Percentiles rank a stretch among this genome's conserved stretches.
Evolutionary conservation across 495 filamentous ascomycete genomes (phyloP).

Genomic region (Glarea lozoyensis): DNA sequence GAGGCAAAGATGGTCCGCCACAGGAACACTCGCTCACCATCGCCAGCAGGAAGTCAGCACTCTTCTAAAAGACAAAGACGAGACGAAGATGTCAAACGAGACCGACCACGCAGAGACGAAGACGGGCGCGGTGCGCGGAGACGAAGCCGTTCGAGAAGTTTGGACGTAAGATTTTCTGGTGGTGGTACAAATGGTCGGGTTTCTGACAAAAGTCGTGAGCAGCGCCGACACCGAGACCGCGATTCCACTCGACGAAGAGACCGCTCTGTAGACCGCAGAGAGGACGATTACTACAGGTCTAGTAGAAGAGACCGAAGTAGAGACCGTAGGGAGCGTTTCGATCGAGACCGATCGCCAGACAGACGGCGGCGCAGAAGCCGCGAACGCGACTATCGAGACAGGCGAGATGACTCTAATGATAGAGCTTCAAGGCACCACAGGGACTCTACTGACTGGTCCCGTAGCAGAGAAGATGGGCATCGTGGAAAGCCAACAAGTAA

Average conservation of each 20-base stretch:
- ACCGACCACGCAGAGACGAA: conserved; percentile 33
- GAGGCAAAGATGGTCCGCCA: conserved; percentile 75
- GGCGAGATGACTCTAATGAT: conserved; percentile 76
- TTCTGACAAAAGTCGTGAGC: conserved; percentile 23
- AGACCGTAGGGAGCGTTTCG: conserved; percentile 56
- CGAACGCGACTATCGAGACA: conserved; percentile 64
- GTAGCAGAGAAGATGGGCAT: conserved; percentile 60
- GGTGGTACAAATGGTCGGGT: background rate
- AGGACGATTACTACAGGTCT: conserved; percentile 56
- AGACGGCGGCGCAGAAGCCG: conserved; percentile 53
- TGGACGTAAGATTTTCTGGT: conserved; percentile 46
- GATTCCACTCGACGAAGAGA: conserved; percentile 62
- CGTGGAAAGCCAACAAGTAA: conserved; percentile 41
- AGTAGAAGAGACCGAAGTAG: conserved; percentile 54
- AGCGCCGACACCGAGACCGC: conserved; percentile 40
- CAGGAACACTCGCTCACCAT: conserved; percentile 91
- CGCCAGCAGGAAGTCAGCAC: conserved; percentile 83
- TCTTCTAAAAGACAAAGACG: conserved; percentile 63
- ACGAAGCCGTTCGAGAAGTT: conserved; percentile 58
- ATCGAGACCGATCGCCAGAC: conserved; percentile 44
- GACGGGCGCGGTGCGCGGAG: conserved; percentile 51
- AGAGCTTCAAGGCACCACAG: conserved; percentile 59
- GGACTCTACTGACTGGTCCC: conserved; percentile 67
- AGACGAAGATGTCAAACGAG: conserved; percentile 68
- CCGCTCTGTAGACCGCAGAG: conserved; percentile 63